Evolutionary conservation across 306 rosid genomes (phyloP).

Genomic region (Boehmeria nivea): DNA sequence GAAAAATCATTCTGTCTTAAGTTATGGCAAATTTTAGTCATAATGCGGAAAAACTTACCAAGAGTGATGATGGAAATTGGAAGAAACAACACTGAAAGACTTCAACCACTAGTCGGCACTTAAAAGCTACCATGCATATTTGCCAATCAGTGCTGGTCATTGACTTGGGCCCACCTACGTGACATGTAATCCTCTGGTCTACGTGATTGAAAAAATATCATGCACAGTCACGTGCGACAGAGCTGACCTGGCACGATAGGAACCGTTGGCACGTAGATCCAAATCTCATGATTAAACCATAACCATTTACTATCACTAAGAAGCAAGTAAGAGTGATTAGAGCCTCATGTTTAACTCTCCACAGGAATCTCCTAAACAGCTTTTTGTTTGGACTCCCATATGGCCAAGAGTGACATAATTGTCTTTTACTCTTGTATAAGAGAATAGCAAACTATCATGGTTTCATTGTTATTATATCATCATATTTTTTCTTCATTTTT

Average conservation of each 20-base stretch:
- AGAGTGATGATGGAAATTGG: too few relatives aligned
- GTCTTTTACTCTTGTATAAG: conserved; percentile 19
- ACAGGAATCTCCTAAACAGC: conserved; percentile 19
- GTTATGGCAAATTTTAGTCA: too few relatives aligned
- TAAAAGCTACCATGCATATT: neutral
- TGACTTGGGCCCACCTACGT: conserved; percentile 13
- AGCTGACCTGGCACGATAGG: conserved; percentile 25
- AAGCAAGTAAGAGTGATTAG: conserved; percentile 31
- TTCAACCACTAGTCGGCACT: conserved; percentile 10
- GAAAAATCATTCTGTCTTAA: too few relatives aligned
- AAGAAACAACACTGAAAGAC: conserved; percentile 5
- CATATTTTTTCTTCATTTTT: neutral
- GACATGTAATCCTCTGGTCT: too few relatives aligned
- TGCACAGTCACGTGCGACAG: neutral
- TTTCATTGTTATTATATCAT: too few relatives aligned
- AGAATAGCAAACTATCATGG: conserved; percentile 5
- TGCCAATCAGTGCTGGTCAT: conserved; percentile 1
- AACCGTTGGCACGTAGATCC: conserved; percentile 26
- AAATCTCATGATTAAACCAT: conserved; percentile 36
- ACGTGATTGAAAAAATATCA: too few relatives aligned
- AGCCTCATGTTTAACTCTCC: conserved; percentile 45
- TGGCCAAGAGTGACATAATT: conserved; percentile 27
- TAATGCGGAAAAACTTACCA: too few relatives aligned
- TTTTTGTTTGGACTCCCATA: conserved; percentile 20
- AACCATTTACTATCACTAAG: conserved; percentile 38